phyloP scores from a whole-genome alignment of 2,329 filamentous ascomycete genomes.

The Nigrospora oryzae region DNA sequence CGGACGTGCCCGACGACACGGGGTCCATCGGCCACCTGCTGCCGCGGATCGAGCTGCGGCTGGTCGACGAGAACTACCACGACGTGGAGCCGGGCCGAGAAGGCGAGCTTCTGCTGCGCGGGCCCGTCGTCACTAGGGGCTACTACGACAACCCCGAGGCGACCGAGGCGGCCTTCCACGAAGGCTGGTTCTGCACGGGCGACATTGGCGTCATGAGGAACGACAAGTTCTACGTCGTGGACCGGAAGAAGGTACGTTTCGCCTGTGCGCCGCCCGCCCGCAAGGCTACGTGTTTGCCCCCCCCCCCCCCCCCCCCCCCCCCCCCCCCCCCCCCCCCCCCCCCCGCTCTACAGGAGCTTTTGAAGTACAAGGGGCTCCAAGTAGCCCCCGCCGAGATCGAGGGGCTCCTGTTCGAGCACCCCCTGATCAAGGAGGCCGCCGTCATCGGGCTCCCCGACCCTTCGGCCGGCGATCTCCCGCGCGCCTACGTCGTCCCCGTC shows the following conservation, averaged over 20 bases:
- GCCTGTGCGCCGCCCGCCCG: too few relatives aligned
- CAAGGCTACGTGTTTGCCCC: too few relatives aligned
- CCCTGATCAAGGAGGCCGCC: slow-evolving; percentile 44
- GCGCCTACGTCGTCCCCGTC: slow-evolving; percentile 33
- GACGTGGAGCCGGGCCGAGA: slow-evolving; percentile 29
- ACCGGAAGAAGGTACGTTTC: slow-evolving; percentile 56
- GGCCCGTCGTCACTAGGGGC: slow-evolving; percentile 63
- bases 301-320: too few relatives aligned
- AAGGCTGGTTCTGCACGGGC: slow-evolving; percentile 68
- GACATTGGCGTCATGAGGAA: slow-evolving; percentile 67
- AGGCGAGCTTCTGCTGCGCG: slow-evolving; percentile 60
- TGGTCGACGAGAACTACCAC: slow-evolving; percentile 28
- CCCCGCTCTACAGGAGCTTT: slow-evolving; percentile 43
- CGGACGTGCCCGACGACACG: slow-evolving; percentile 29
- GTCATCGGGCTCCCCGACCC: slow-evolving; percentile 52
- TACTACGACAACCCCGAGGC: slow-evolving; percentile 62
- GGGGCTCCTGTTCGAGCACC: slow-evolving; percentile 29
- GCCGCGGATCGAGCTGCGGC: slow-evolving; percentile 24
- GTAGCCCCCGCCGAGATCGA: slow-evolving; percentile 60
- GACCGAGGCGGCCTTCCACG: slow-evolving; percentile 49
- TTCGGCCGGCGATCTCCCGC: slow-evolving; percentile 44
- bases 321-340: too few relatives aligned
- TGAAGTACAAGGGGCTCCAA: slow-evolving; percentile 55
- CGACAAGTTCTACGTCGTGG: slow-evolving; percentile 69
- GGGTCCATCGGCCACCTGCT: slow-evolving; percentile 36